Evolutionary conservation across 441 rosid species (phyloP).

Genomic region (Populus hybrid): DNA sequence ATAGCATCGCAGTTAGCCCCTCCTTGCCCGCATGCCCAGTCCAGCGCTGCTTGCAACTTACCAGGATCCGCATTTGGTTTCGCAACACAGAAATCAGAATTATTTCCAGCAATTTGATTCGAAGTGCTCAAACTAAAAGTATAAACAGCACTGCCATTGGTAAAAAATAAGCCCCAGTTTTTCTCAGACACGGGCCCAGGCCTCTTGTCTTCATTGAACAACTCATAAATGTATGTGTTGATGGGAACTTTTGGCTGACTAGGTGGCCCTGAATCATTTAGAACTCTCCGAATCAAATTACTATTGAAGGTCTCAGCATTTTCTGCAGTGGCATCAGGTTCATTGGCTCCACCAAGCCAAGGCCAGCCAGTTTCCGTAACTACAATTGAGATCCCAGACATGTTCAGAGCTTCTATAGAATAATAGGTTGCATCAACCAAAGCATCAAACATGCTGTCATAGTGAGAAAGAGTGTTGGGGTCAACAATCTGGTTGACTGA

Average conservation of each 20-base stretch:
- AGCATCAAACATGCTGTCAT: constrained; percentile 93
- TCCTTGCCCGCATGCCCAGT: constrained; percentile 99
- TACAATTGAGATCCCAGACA: constrained; percentile 68
- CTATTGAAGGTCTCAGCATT: constrained; percentile 74
- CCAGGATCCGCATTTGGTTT: constrained; percentile 56
- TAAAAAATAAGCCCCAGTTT: constrained; percentile 82
- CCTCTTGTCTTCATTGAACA: constrained; percentile 80
- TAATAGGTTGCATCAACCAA: constrained; percentile 96
- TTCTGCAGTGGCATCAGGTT: constrained; percentile 64
- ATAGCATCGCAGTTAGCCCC: constrained; percentile 68
- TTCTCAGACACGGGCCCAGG: constrained; percentile 70
- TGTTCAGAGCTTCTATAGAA: constrained; percentile 65
- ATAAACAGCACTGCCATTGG: constrained; percentile 71
- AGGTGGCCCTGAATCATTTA: constrained; percentile 88
- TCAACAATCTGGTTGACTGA: constrained; percentile 93
- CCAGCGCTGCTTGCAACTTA: constrained; percentile 65
- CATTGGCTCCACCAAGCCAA: constrained; percentile 63
- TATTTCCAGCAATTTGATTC: constrained; percentile 33
- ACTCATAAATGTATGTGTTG: constrained; percentile 77
- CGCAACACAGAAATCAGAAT: constrained; percentile 70
- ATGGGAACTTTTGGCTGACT: constrained; percentile 64
- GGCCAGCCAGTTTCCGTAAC: constrained; percentile 99
- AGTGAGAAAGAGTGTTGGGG: constrained; percentile 87
- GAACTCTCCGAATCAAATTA: constrained; percentile 67
- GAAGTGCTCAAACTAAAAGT: constrained; percentile 47